Base-by-base conservation (phyloP, 176 grass and related monocot genomes). In the Oryza meridionalis region DNA sequence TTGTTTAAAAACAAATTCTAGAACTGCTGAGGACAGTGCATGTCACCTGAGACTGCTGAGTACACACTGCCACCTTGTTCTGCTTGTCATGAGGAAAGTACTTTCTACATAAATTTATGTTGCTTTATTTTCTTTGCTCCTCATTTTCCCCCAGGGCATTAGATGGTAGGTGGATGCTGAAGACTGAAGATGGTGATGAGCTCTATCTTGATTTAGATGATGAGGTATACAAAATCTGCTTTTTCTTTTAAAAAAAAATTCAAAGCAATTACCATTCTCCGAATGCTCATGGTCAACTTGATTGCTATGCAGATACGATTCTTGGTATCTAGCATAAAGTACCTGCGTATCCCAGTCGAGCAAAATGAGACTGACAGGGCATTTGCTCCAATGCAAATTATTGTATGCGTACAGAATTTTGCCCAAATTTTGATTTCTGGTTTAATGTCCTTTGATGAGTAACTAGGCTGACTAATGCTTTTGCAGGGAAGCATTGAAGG, bases 311-410 rank as follows among this genome's bases (percentile, higher is more conserved):
- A 98, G 96, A 93, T 98, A 86, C 80, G 91, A 65, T 88, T 98
- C 73, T 72, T 90, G 76, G 91, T 95, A 75, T 89, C 93, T 77
- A 93, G 82, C 68, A 86, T 88, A 85, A 98, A 90, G 53, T 98
- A 93, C 66, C 96, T 84, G 11, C 78, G 89, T 75, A 90, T 94
- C 76, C 96, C 96, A 61, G 59, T 90, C 44, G 96, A 94, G 75
- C 96, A 98, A 83, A 90, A 94, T 71, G 91, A 90, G 71, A 66
- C 90, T 78, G 86, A 88, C 31, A 84, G 80, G 63, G 89, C 93
- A 78, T 98, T 98, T 84, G 80, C 90, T 79, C 92, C 96, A 51
- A 95, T 98, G 96, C 85, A 94, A 72, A 94, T 98, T 63, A 86
- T 82, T 84, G 96, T 98, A 71, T 46, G 25, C 55, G 7, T 72